These are phyloP conservation scores for Clarireedia monteithiana DNA, from an alignment of 2,329 filamentous ascomycete genomes.

Conservation along the genomic window DNA sequence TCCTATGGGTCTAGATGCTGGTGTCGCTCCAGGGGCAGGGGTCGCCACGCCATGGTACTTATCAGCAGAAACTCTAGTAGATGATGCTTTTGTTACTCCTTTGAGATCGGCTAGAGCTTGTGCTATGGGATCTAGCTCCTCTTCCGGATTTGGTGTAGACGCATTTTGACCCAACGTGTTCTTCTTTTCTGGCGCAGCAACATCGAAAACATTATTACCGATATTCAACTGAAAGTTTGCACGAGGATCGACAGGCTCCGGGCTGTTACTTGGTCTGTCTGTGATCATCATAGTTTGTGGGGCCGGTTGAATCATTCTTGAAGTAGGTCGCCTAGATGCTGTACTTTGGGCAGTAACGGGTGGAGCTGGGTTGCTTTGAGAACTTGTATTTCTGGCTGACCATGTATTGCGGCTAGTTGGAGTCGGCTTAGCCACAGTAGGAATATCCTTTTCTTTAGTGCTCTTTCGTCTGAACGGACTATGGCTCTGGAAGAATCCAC, in stretches of 20 bases:
- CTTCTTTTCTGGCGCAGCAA: conserved; percentile 67
- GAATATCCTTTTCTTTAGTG: conserved; percentile 63
- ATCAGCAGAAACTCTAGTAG: conserved; percentile 84
- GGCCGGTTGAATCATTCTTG: conserved; percentile 23
- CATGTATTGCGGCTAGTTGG: conserved; percentile 50
- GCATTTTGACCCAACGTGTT: conserved; percentile 34
- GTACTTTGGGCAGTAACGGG: conserved; percentile 12
- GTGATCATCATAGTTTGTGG: conserved; percentile 24
- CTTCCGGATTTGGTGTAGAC: conserved; percentile 34
- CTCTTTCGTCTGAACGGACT: conserved; percentile 92
- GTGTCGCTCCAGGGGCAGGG: conserved; percentile 51
- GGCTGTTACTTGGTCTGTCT: conserved; percentile 52
- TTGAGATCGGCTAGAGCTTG: conserved; percentile 89
- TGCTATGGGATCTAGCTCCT: conserved; percentile 81
- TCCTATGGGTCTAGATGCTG: conserved; percentile 37
- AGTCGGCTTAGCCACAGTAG: conserved; percentile 24
- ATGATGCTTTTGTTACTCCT: conserved; percentile 73
- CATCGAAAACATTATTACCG: conserved; percentile 92
- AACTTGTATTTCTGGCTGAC: conserved; percentile 32
- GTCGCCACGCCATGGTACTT: conserved; percentile 90
- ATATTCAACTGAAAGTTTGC: conserved; percentile 90
- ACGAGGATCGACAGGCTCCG: conserved; percentile 82
- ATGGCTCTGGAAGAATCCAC: conserved; percentile 88
- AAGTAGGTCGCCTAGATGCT: conserved; percentile 33
- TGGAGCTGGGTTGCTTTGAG: conserved; percentile 18